A percentile compares a stretch with the other conserved stretches of the same genome.
These are phyloP conservation scores for Eimeria praecox DNA, from an alignment of 169 alveolate species.

Conservation along the genomic window DNA sequence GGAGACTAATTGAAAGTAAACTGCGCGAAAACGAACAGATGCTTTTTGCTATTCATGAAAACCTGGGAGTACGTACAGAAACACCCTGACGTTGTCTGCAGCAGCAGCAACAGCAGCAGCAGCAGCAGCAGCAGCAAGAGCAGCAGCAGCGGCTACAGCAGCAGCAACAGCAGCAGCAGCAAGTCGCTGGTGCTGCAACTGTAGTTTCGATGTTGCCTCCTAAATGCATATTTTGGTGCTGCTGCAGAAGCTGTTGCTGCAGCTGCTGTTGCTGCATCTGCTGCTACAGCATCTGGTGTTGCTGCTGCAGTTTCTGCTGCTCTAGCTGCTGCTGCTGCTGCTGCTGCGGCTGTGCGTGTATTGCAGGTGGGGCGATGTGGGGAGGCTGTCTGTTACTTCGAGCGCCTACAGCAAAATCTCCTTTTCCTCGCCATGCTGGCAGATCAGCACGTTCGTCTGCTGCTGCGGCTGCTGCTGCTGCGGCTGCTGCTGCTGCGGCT, in stretches of 20 bases:
- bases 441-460: constrained; percentile 69
- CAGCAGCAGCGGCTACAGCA: no score
- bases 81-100: not conserved
- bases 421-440: constrained; percentile 80
- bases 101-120: not conserved
- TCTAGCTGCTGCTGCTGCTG: constrained; percentile 3
- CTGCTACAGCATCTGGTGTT: not conserved
- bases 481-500: not conserved
- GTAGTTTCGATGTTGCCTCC: not conserved
- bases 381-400: constrained; percentile 80
- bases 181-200: no score
- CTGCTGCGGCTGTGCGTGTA: not conserved
- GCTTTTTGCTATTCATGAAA: constrained; percentile 75
- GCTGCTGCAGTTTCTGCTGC: not conserved
- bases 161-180: no score
- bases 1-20: constrained; percentile 72
- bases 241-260: not conserved
- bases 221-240: not conserved
- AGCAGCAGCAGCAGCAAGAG: not conserved
- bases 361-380: constrained; percentile 75
- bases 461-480: constrained; percentile 32
- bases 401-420: constrained; percentile 78
- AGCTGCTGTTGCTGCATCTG: not conserved
- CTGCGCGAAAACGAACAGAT: constrained; percentile 72
- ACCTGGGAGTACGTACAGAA: constrained; percentile 14